Conservation (phyloP, 768 basidiomycete species). For the Coprinopsis strossmayeri region DNA sequence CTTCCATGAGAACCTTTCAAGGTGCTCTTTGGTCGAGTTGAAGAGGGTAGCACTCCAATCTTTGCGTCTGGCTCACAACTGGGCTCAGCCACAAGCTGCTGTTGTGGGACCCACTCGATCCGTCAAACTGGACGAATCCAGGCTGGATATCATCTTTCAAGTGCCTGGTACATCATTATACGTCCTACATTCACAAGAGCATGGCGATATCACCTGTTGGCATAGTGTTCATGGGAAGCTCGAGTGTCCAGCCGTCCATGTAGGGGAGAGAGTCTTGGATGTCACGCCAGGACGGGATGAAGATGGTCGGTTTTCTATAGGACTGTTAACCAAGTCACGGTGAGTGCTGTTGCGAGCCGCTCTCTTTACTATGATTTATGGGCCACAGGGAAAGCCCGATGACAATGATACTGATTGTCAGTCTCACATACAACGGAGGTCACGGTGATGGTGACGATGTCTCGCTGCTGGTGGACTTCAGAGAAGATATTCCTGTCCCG, state of each 20-base stretch:
- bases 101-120: constrained; percentile 16
- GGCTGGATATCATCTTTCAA: constrained; percentile 20
- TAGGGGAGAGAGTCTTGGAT: constrained; percentile 17
- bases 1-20: constrained; percentile 19
- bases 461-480: not conserved
- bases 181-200: constrained; percentile 19
- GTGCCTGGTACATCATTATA: constrained; percentile 22
- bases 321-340: constrained; percentile 12
- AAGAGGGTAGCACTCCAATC: constrained; percentile 21
- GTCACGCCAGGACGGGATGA: constrained; percentile 22
- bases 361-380: too few relatives aligned
- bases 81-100: constrained; percentile 16
- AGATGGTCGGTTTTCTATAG: constrained; percentile 21
- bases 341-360: not conserved
- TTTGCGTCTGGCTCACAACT: constrained; percentile 23
- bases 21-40: constrained; percentile 15
- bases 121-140: constrained; percentile 9
- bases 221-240: constrained; percentile 13
- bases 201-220: constrained; percentile 15
- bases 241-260: constrained; percentile 12
- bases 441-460: not conserved
- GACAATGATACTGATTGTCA: not conserved
- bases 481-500: constrained; percentile 1
- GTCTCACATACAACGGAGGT: not conserved
- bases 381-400: too few relatives aligned